A percentile compares a stretch with the other conserved stretches of the same genome.
Conservation (phyloP, 1,284 basidiomycete genomes). For the Acaromyces ingoldii region DNA sequence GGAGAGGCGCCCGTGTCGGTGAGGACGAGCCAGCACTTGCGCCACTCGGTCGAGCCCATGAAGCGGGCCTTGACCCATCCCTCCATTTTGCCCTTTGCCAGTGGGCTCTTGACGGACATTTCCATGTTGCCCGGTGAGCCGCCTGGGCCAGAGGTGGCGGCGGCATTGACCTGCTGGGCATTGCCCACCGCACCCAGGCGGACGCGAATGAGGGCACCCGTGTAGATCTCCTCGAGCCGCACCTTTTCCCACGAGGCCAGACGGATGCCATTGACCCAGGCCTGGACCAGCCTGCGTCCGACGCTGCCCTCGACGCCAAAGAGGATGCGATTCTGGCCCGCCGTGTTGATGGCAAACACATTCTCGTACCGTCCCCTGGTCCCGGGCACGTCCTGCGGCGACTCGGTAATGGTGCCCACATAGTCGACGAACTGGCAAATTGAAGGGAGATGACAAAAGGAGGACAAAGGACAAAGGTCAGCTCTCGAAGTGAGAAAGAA, state of each 20-base stretch:
- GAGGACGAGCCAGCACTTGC: slow-evolving; percentile 80
- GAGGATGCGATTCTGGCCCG: slow-evolving; percentile 81
- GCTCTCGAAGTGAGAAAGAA: background rate
- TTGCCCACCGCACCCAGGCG: slow-evolving; percentile 51
- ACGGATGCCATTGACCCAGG: slow-evolving; percentile 83
- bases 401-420: slow-evolving; percentile 56
- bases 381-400: slow-evolving; percentile 54
- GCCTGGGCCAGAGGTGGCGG: slow-evolving; percentile 10
- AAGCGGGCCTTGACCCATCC: slow-evolving; percentile 88
- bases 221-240: slow-evolving; percentile 93
- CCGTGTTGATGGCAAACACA: slow-evolving; percentile 88
- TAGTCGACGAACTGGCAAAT: slow-evolving; percentile 59
- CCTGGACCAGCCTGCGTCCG: slow-evolving; percentile 43
- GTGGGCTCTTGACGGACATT: slow-evolving; percentile 38
- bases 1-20: slow-evolving; percentile 16
- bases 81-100: slow-evolving; percentile 68
- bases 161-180: slow-evolving; percentile 7
- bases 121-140: slow-evolving; percentile 15
- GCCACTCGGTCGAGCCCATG: slow-evolving; percentile 94
- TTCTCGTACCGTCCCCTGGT: slow-evolving; percentile 58
- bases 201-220: slow-evolving; percentile 71
- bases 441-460: slow-evolving; percentile 54
- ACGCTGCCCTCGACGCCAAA: slow-evolving; percentile 57
- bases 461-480: slow-evolving; percentile 23
- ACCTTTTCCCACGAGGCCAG: slow-evolving; percentile 92